A percentile compares a stretch with the other conserved stretches of the same genome.
Conservation (phyloP, 1,139 yeast genomes). For the Diutina ranongensis region DNA sequence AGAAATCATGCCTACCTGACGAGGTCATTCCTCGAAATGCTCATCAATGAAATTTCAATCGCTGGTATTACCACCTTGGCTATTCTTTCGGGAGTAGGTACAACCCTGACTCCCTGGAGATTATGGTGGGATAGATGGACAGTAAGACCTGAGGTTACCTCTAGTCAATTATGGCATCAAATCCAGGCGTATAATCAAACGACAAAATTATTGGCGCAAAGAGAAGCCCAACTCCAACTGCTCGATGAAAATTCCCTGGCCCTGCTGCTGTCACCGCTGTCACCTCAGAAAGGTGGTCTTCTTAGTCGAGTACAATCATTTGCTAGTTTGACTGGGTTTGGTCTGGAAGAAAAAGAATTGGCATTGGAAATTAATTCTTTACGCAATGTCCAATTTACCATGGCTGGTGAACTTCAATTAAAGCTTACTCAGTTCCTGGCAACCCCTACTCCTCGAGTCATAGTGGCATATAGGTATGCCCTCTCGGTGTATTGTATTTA, state of each 20-base stretch:
- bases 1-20: constrained; percentile 11
- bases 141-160: constrained; percentile 8
- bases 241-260: constrained; percentile 6
- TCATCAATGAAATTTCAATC: constrained; percentile 51
- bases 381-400: not conserved
- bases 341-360: constrained; percentile 22
- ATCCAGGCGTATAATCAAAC: constrained; percentile 32
- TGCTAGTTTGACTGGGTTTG: constrained; percentile 20
- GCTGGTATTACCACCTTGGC: constrained; percentile 69
- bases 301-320: constrained; percentile 33
- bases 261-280: constrained; percentile 14
- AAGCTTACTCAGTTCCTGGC: not conserved
- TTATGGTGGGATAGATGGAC: constrained; percentile 20
- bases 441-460: not conserved
- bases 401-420: not conserved
- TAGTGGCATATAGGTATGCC: constrained; percentile 7
- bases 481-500: constrained; percentile 59
- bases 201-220: constrained; percentile 19
- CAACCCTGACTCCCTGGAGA: constrained; percentile 41
- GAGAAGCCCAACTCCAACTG: constrained; percentile 22
- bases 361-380: constrained; percentile 23
- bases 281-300: constrained; percentile 23
- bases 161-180: constrained; percentile 3
- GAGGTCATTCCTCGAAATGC: constrained; percentile 23
- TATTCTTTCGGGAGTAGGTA: constrained; percentile 61